Evolutionary conservation across 306 rosid species (phyloP), one percentile per base, ranked within the genome.

Genomic region (Rubus idaeus): DNA sequence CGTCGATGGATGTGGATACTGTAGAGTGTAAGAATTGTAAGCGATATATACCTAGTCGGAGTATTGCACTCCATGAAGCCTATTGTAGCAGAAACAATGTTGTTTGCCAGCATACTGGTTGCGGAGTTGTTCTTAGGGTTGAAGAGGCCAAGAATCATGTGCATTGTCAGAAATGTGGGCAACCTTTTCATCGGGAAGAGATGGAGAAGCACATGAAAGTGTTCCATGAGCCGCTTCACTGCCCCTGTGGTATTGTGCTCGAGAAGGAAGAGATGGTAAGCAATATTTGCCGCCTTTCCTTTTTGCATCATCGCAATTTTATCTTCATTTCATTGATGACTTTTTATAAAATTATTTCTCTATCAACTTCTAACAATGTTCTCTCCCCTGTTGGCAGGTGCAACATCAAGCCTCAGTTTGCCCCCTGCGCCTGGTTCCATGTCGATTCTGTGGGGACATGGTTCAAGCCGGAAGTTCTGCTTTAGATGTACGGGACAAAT

Each of bases 391-490:
- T 37, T 75, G 55, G 79, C 86, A 95, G 99, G 92, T 92, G 73
- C 88, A 87, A 77, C 99, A 95, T 87, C 97, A 92, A 82, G 79
- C 90, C 37, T 82, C 88, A 11, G 83, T 55, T 79, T 95, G 99
- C 45, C 97, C 96, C 12, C 72, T 95, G 79, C 91, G 99, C 18
- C 87, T 95, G 23, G 85, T 90, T 57, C 17, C 90, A 3, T 95
- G 99, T 81, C 88, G 88, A 73, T 95, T 95, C 67, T 95, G 99
- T 42, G 99, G 99, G 61, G 99, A 95, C 79, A 92, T 92, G 99
- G 99, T 95, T 84, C 96, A 83, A 81, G 99, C 97, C 2, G 99
- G 99, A 82, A 92, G 78, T 68, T 87, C 91, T 37, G 89, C 97
- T 1, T 55, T 83, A 56, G 97, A 95, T 62, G 87, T 76, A 12